phyloP scores from a whole-genome alignment of 2,329 filamentous ascomycete genomes.

The Thelonectria discophora region DNA sequence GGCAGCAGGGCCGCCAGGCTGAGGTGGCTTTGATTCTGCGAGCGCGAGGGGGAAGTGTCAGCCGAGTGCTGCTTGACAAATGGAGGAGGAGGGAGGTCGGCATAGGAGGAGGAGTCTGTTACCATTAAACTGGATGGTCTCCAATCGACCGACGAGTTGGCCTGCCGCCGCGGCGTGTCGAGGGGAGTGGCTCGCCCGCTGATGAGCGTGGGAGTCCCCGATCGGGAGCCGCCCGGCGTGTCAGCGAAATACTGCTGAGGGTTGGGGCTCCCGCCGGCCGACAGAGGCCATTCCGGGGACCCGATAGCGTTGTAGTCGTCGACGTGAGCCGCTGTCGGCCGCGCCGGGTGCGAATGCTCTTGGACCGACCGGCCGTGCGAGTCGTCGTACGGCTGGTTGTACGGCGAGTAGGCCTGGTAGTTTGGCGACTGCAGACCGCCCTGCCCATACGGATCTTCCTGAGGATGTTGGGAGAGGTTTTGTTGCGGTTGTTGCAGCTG shows the following conservation, averaged over 20 bases:
- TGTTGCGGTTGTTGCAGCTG: constrained; percentile 29
- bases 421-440: constrained; percentile 19
- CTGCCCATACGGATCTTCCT: constrained; percentile 24
- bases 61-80: constrained; percentile 29
- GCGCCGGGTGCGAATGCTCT: constrained; percentile 35
- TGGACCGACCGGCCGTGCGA: constrained; percentile 41
- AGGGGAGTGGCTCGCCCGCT: constrained; percentile 41
- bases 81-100: constrained; percentile 21
- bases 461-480: too few relatives aligned
- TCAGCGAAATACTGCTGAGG: constrained; percentile 39
- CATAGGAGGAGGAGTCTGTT: constrained; percentile 23
- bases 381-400: constrained; percentile 35
- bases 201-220: constrained; percentile 39
- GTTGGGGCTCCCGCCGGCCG: constrained; percentile 35
- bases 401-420: constrained; percentile 33
- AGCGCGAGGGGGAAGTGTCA: constrained; percentile 32
- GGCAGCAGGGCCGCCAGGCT: constrained; percentile 53
- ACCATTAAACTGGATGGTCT: constrained; percentile 44
- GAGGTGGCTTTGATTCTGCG: constrained; percentile 54
- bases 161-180: constrained; percentile 29
- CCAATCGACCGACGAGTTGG: constrained; percentile 43
- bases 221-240: constrained; percentile 39
- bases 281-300: constrained; percentile 40
- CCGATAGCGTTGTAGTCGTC: constrained; percentile 40
- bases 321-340: constrained; percentile 29